A percentile compares a stretch with the other conserved stretches of the same genome.
Evolutionary conservation across 305 asterid species (phyloP).

Genomic region (Ilex paraguariensis): DNA sequence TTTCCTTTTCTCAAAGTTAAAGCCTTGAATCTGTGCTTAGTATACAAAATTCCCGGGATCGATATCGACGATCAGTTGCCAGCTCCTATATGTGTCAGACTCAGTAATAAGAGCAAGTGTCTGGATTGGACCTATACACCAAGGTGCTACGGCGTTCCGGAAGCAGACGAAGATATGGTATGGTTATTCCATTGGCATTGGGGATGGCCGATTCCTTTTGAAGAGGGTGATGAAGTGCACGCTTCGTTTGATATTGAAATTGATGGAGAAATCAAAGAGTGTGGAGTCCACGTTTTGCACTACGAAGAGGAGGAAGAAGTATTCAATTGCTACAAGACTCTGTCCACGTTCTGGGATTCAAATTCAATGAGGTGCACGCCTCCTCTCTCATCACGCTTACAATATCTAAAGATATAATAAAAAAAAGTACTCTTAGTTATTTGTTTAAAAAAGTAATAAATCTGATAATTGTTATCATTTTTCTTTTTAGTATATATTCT

Average conservation of each 20-base stretch:
- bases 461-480: no score
- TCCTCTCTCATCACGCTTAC: no score
- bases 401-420: no score
- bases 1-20: conserved; percentile 4
- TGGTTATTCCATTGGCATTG: background rate
- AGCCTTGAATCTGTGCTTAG: conserved; percentile 12
- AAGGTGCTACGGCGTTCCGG: background rate
- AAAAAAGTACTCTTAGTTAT: no score
- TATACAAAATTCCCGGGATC: background rate
- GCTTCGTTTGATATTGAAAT: background rate
- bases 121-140: background rate
- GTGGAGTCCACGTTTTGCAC: background rate
- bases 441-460: no score
- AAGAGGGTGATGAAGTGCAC: background rate
- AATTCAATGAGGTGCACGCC: no score
- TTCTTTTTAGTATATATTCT: no score
- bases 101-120: background rate
- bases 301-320: background rate
- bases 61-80: background rate
- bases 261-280: background rate
- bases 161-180: background rate
- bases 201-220: background rate
- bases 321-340: background rate
- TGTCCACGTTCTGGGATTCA: background rate
- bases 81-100: background rate